Percentiles rank a stretch among this genome's conserved stretches.
Evolutionary conservation across 2,329 filamentous ascomycete species (phyloP).

Genomic region (Fusarium zealandicum): DNA sequence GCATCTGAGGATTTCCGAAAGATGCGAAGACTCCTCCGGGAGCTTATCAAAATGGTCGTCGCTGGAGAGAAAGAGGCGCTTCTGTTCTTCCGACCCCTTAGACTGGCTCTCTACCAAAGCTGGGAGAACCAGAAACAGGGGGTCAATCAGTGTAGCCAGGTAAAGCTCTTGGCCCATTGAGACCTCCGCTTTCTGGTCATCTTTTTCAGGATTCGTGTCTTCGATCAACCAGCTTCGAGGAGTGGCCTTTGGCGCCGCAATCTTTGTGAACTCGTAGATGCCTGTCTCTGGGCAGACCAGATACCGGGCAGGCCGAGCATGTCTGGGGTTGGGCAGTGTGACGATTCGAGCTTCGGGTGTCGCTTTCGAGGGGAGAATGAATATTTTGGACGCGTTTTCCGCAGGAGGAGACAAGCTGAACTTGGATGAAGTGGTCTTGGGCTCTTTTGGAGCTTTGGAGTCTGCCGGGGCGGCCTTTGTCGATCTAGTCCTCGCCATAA

Average conservation of each 20-base stretch:
- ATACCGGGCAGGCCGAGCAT: slow-evolving; percentile 63
- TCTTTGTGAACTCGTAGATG: slow-evolving; percentile 70
- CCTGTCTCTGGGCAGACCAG: slow-evolving; percentile 67
- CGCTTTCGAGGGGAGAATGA: slow-evolving; percentile 66
- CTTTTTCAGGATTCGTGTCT: slow-evolving; percentile 22
- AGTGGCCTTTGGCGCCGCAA: slow-evolving; percentile 59
- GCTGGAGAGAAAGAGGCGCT: slow-evolving; percentile 70
- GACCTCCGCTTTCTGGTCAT: slow-evolving; percentile 46
- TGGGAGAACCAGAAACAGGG: slow-evolving; percentile 83
- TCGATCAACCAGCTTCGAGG: slow-evolving; percentile 71
- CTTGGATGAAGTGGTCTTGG: slow-evolving; percentile 46
- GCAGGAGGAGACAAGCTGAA: slow-evolving; percentile 52
- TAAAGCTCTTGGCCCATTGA: slow-evolving; percentile 77
- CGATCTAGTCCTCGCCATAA: slow-evolving; percentile 61
- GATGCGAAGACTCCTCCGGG: slow-evolving; percentile 60
- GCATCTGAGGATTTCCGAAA: slow-evolving; percentile 63
- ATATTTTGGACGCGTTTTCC: slow-evolving; percentile 60
- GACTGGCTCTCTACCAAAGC: slow-evolving; percentile 61
- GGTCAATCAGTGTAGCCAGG: slow-evolving; percentile 83
- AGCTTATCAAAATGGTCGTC: slow-evolving; percentile 77
- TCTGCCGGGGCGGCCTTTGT: slow-evolving; percentile 45
- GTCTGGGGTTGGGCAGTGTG: slow-evolving; percentile 66
- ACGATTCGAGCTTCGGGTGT: slow-evolving; percentile 64
- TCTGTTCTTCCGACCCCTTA: slow-evolving; percentile 56
- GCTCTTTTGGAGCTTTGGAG: slow-evolving; percentile 39